Base-by-base conservation (phyloP, 2,329 filamentous ascomycete genomes). In the Apiospora koreana region DNA sequence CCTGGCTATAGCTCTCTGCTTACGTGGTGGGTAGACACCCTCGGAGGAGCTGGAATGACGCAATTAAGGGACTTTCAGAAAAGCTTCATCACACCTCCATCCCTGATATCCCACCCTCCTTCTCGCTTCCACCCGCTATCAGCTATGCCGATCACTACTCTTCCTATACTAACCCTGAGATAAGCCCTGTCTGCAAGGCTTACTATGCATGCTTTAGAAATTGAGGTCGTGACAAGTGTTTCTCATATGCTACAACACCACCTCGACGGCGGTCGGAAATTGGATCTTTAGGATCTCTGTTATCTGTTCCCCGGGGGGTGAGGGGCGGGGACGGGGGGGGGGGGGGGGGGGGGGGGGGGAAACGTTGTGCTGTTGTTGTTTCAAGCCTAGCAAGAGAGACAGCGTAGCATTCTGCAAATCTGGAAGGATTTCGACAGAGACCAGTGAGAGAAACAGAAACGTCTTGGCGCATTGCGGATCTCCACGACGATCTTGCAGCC, bases 401-500 rank as follows among this genome's bases (percentile, higher is more conserved):
- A 28, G 48, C 48, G 50, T 58, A 58, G 50, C 50, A 58, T 58
- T 54, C 28, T 31, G 50, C 25, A 10, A 35, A 58, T 35, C 50
- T 58, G 50, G 50, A 21, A 58, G 28, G 50, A 28, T n/a, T 28
- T 31, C 50, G 50, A 18, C 6, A 31, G 6, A n/a, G 48, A 23
- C 25, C 28, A 54, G 16, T 18, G 25, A 58, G 28, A 31, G 54
- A 38, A 38, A 62, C 54, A 38, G 54, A 62, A 62, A 62, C 54
- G 54, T 12, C 54, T 62, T 62, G 54, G 54, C 54, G 54, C 54
- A 62, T 62, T 35, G 28, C 54, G 54, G 31, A 38, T 62, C 54
- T 38, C 54, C 54, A 62, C 54, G 54, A n/a, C 54, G 54, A 62
- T 62, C 54, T 62, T 62, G 54, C 54, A 62, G 50, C 50, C 50